Conservation (phyloP, 768 basidiomycete species). For the Kwoniella heveanensis region DNA sequence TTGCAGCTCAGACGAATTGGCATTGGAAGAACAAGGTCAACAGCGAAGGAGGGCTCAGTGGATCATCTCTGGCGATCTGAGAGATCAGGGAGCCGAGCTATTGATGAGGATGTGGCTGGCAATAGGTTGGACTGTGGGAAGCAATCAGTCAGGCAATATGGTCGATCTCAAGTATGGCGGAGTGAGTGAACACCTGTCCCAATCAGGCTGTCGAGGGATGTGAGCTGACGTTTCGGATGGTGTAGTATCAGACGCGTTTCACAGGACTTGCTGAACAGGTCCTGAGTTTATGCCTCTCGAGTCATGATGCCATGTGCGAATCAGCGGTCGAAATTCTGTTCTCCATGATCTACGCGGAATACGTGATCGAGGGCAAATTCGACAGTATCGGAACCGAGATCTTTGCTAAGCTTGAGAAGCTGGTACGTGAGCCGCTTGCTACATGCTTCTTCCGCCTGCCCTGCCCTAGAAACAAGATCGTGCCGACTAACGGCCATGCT, state of each 20-base stretch:
- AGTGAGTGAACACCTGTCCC: slow-evolving; percentile 59
- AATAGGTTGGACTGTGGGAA: slow-evolving; percentile 68
- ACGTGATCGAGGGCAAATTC: slow-evolving; percentile 79
- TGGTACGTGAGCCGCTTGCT: slow-evolving; percentile 66
- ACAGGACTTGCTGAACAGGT: slow-evolving; percentile 84
- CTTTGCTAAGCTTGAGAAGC: slow-evolving; percentile 81
- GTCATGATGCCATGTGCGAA: slow-evolving; percentile 86
- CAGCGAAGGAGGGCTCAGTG: slow-evolving; percentile 97
- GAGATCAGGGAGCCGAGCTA: slow-evolving; percentile 84
- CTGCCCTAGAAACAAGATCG: too few relatives aligned
- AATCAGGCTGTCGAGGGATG: not conserved
- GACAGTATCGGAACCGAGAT: slow-evolving; percentile 88
- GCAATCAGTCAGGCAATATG: slow-evolving; percentile 30
- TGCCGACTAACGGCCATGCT: slow-evolving; percentile 17
- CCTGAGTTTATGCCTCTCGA: slow-evolving; percentile 88
- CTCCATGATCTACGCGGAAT: slow-evolving; percentile 87
- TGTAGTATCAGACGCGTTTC: slow-evolving; percentile 73
- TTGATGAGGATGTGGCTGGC: slow-evolving; percentile 81
- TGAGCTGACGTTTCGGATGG: not conserved
- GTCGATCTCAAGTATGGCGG: slow-evolving; percentile 63
- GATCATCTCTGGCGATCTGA: slow-evolving; percentile 92
- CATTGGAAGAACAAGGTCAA: slow-evolving; percentile 92
- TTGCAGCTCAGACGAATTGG: slow-evolving; percentile 83
- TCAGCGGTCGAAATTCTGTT: slow-evolving; percentile 90
- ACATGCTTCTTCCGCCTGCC: too few relatives aligned